Evolutionary conservation across 148 eudicot genomes (phyloP), one percentile per base, ranked within the genome.

Genomic region (Vaccinium macrocarpon): DNA sequence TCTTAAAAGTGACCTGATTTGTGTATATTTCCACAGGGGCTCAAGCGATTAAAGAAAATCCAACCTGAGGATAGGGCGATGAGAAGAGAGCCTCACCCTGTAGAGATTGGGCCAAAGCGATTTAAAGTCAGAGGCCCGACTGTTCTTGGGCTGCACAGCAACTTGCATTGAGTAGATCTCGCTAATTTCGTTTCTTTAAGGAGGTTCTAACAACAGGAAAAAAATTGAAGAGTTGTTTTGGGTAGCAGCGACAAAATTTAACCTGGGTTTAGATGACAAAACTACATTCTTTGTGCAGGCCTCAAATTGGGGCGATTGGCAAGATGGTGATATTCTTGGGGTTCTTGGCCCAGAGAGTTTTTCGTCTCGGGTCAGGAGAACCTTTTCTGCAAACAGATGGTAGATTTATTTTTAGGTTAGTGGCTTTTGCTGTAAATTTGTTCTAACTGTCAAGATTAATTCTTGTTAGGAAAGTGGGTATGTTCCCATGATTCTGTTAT

Each of bases 101-200:
- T 83, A n/a, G 95, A 92, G 79, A 91, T 84, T n/a, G 95, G 89
- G 70, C 88, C 89, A 6, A 96, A 93, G 79, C 94, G 93, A 71
- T 86, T 92, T 23, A 92, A 92, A 89, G 89, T 97, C 52, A 88
- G 89, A 92, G 97, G 94, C 70, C 94, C 95, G 18, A 85, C 93
- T 53, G 66, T 88, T 81, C 59, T 53, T 21, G 52, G 78, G 78
- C 50, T 12, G 14, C 19, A 73, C 52, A 42, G 78, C 51, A 46
- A 38, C n/a, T 72, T 38, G 49, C 49, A 72, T 27, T 86, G 88
- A 88, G 76, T 64, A 77, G 29, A 25, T 48, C 73, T 83, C 88
- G 90, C 90, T 90, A 93, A 93, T 57, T 74, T 80, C 56, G 70
- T 80, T 82, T 79, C 79, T 80, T 76, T 89, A 84, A 75, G 49